Evolutionary conservation across 176 grass and related monocot species (phyloP).

Genomic region (Puya raimondii): DNA sequence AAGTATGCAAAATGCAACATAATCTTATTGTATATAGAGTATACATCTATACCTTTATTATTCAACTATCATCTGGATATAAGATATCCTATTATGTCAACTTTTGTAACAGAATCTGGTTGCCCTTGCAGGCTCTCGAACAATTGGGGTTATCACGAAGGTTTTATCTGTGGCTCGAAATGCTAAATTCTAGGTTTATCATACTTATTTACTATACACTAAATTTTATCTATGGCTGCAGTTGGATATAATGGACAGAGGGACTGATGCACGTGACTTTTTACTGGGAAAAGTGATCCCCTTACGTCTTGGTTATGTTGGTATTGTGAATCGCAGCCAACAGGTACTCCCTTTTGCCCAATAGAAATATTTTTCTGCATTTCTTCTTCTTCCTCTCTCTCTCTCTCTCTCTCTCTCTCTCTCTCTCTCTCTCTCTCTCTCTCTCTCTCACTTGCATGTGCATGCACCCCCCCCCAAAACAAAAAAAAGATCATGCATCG

Average conservation of each 20-base stretch:
- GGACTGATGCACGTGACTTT: constrained; percentile 94
- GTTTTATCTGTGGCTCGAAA: constrained; percentile 23
- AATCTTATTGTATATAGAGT: not conserved
- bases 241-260: constrained; percentile 99
- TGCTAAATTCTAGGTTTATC: constrained; percentile 6
- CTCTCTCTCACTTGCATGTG: too few species aligned
- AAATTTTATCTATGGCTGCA: constrained; percentile 33
- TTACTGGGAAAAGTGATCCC: constrained; percentile 95
- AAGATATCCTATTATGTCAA: too few species aligned
- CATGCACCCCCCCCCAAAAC: too few species aligned
- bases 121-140: constrained; percentile 74
- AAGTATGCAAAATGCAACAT: not conserved
- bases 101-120: too few species aligned
- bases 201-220: constrained; percentile 1
- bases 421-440: too few species aligned
- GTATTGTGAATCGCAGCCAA: constrained; percentile 84
- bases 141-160: constrained; percentile 99
- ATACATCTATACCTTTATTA: not conserved
- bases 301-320: constrained; percentile 83
- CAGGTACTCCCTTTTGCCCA: constrained; percentile 38
- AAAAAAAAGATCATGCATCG: too few species aligned
- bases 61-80: not conserved
- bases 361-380: constrained; percentile 5
- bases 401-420: too few species aligned
- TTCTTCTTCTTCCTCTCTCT: not conserved